These are phyloP conservation scores for Prunus padus DNA, from an alignment of 306 rosid genomes.

Conservation along the genomic window DNA sequence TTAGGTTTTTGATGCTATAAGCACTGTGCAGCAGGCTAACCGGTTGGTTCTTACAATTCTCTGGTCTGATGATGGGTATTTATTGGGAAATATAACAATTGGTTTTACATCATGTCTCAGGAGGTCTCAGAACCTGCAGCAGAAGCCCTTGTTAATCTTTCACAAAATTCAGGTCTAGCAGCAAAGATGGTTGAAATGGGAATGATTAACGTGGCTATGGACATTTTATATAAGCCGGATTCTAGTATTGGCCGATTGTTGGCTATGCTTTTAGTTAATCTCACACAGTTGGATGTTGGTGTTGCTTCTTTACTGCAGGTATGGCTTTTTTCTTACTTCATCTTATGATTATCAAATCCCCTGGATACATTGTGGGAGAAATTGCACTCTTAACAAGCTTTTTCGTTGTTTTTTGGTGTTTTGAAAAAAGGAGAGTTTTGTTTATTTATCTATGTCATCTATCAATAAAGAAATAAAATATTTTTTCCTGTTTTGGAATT, in stretches of 20 bases:
- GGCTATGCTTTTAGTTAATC: conserved; percentile 89
- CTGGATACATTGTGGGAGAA: background rate
- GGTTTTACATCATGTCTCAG: conserved; percentile 41
- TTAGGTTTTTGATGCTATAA: background rate
- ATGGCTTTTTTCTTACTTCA: conserved; percentile 4
- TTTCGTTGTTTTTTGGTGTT: background rate
- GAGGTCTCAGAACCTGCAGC: conserved; percentile 85
- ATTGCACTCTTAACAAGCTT: background rate
- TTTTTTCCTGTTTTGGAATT: background rate
- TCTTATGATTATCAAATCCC: background rate
- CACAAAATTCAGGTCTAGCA: conserved; percentile 63
- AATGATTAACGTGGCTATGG: conserved; percentile 59
- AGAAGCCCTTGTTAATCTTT: conserved; percentile 85
- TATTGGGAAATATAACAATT: background rate
- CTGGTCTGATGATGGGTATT: background rate
- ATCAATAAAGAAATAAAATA: too few species aligned
- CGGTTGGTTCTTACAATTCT: background rate
- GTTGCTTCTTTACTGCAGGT: conserved; percentile 81
- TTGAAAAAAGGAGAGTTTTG: background rate
- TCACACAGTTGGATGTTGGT: conserved; percentile 76
- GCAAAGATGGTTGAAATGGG: conserved; percentile 64
- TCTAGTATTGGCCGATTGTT: conserved; percentile 56
- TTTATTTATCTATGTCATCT: background rate
- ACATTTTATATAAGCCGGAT: conserved; percentile 62
- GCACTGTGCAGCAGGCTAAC: background rate